Conservation (phyloP, 139 green algal species). For the Chlamydomonas eustigma region DNA sequence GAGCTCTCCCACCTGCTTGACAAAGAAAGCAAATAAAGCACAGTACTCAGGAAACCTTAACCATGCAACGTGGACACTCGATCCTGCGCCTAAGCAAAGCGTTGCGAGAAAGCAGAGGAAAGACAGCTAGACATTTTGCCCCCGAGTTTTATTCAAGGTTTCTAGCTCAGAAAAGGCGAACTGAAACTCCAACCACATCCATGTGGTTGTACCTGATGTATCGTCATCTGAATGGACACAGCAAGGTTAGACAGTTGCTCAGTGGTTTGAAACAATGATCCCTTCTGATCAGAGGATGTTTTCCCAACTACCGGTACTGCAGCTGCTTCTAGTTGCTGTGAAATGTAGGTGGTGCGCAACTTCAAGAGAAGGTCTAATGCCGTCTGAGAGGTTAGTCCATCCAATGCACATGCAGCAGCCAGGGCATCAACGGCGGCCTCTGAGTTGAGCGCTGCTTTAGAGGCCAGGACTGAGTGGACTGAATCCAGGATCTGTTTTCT, state of each 20-base stretch:
- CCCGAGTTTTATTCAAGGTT: too few relatives aligned
- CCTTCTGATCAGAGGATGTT: too few relatives aligned
- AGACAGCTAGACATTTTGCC: too few relatives aligned
- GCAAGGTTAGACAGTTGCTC: constrained; percentile 28
- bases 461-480: constrained; percentile 35
- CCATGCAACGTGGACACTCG: too few relatives aligned
- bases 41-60: too few relatives aligned
- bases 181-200: too few relatives aligned
- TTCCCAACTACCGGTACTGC: too few relatives aligned
- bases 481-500: constrained; percentile 54
- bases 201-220: constrained; percentile 36
- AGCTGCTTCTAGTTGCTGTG: constrained; percentile 17
- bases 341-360: constrained; percentile 26
- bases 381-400: constrained; percentile 27
- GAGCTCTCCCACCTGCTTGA: constrained; percentile 65
- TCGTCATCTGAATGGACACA: constrained; percentile 44
- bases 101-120: too few relatives aligned
- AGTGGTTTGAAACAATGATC: neutral
- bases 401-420: constrained; percentile 39
- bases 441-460: constrained; percentile 18
- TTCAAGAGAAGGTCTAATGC: constrained; percentile 51
- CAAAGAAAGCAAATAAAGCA: too few relatives aligned
- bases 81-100: too few relatives aligned
- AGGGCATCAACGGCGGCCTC: constrained; percentile 48
- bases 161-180: too few relatives aligned